Base-by-base conservation (phyloP, 306 rosid species). In the Vicia sativa region DNA sequence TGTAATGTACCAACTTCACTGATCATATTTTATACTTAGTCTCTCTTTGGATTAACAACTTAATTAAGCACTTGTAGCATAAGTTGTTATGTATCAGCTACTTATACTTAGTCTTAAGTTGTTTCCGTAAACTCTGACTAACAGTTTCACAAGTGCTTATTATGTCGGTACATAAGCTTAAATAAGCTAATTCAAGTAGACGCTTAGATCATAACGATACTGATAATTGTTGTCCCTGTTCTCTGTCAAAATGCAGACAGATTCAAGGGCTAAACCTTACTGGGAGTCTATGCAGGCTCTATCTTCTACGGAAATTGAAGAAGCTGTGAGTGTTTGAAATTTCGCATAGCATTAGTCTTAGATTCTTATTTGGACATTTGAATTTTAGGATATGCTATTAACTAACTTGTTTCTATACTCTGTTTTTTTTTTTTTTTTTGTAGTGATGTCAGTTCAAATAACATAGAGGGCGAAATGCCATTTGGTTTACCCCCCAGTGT, bases 361-460 rank as follows among this genome's bases (percentile, higher is more conserved):
- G 38, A 44, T 66, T 44, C 10, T 46, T 43, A 37, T 43, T 5
- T 23, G 41, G 49, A 44, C 12, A 21, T 62, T 41, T 62, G 68
- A 29, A 7, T 62, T 16, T 52, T 34, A 56, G 70, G 54, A 62
- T 58, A 6, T 34, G 65, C 12, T 41, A 44, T 55, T 19, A 28
- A 29, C 57, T 15, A 23, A 23, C 62, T 68, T 44, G 52, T 23
- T 39, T 56, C 57, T 26, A 66, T 65, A 28, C 54, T 77, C 59
- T 80, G 80, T 39, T 64, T 73, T 57, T 73, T 23, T 23, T 38
- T 64, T 73, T 57, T n/a, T n/a, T n/a, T 84, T 50, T 34, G 13
- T 76, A 93, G 99, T 81, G 97, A 93, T 77, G 74, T 86, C 81
- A 93, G 97, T 81, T 88, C 72, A 37, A 93, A 93, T 72, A 80